Conservation (phyloP, 352 stramenopile species). For the Globisporangium rhizosaccharum region DNA sequence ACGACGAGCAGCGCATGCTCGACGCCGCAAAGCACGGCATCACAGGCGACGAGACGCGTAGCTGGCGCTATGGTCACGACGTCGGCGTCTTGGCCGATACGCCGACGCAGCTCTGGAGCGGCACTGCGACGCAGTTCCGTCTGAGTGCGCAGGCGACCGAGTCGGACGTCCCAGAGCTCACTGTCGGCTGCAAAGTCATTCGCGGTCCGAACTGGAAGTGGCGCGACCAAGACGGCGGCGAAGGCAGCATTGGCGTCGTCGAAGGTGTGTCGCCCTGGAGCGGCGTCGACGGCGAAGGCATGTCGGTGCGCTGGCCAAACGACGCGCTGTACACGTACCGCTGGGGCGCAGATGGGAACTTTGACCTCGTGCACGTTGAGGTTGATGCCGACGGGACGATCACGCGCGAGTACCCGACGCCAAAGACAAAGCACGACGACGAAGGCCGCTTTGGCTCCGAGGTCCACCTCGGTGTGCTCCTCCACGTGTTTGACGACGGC, state of each 20-base stretch:
- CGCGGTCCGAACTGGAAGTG: slow-evolving; percentile 89
- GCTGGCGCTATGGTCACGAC: slow-evolving; percentile 72
- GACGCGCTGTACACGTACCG: slow-evolving; percentile 87
- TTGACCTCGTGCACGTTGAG: slow-evolving; percentile 82
- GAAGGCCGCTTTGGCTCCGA: slow-evolving; percentile 72
- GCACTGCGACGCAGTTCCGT: slow-evolving; percentile 64
- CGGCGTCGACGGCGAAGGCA: slow-evolving; percentile 83
- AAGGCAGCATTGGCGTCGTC: slow-evolving; percentile 76
- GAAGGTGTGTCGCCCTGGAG: slow-evolving; percentile 86
- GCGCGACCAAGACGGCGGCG: slow-evolving; percentile 84
- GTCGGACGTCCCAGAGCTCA: slow-evolving; percentile 47
- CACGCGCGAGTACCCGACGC: slow-evolving; percentile 58
- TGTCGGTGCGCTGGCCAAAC: slow-evolving; percentile 87
- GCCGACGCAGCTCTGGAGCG: slow-evolving; percentile 69
- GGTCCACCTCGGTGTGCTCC: slow-evolving; percentile 70
- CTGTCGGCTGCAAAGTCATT: slow-evolving; percentile 83
- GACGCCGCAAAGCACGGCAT: slow-evolving; percentile 70
- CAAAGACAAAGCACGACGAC: slow-evolving; percentile 64
- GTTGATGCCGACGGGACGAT: slow-evolving; percentile 76
- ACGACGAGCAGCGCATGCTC: slow-evolving; percentile 41
- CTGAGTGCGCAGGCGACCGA: slow-evolving; percentile 41
- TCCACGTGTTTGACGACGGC: slow-evolving; percentile 52
- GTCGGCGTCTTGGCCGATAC: slow-evolving; percentile 69
- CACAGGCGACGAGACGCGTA: slow-evolving; percentile 41
- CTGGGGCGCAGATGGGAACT: slow-evolving; percentile 85